Evolutionary conservation across 2,329 filamentous ascomycete species (phyloP).

Genomic region (Gaeumannomyces sp.): DNA sequence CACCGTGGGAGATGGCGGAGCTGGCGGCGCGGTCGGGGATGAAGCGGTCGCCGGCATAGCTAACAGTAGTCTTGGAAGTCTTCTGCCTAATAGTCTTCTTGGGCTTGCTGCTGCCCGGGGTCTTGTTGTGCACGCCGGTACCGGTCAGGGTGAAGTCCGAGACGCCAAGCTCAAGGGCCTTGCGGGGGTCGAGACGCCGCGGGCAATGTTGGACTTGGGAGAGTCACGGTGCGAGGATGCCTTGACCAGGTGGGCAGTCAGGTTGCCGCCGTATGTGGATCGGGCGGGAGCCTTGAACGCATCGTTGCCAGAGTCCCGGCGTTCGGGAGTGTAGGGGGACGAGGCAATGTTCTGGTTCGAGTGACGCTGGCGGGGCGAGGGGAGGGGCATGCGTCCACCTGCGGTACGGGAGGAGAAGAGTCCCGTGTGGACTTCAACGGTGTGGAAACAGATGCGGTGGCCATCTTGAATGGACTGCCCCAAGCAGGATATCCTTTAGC

Average conservation of each 20-base stretch:
- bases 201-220: slow-evolving; percentile 93
- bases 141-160: slow-evolving; percentile 90
- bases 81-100: slow-evolving; percentile 56
- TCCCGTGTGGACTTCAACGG: slow-evolving; percentile 91
- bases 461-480: slow-evolving; percentile 56
- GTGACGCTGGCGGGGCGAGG: slow-evolving; percentile 68
- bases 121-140: slow-evolving; percentile 60
- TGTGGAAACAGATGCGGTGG: slow-evolving; percentile 73
- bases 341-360: slow-evolving; percentile 50
- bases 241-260: slow-evolving; percentile 72
- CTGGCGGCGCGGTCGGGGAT: slow-evolving; percentile 91
- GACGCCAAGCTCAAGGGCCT: slow-evolving; percentile 77
- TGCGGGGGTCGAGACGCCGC: slow-evolving; percentile 70
- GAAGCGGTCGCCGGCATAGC: slow-evolving; percentile 85
- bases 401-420: slow-evolving; percentile 90
- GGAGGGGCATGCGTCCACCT: slow-evolving; percentile 88
- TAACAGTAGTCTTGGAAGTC: slow-evolving; percentile 67
- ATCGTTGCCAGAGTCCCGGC: slow-evolving; percentile 45
- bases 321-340: slow-evolving; percentile 74
- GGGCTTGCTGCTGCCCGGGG: slow-evolving; percentile 50
- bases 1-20: slow-evolving; percentile 76
- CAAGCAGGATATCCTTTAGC: slow-evolving; percentile 35
- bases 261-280: slow-evolving; percentile 74
- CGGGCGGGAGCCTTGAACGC: slow-evolving; percentile 47
- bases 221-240: slow-evolving; percentile 71